A percentile compares a stretch with the other conserved stretches of the same genome.
phyloP scores from a whole-genome alignment of 164 flowering plant genomes.

The Kalanchoe fedtschenkoi region DNA sequence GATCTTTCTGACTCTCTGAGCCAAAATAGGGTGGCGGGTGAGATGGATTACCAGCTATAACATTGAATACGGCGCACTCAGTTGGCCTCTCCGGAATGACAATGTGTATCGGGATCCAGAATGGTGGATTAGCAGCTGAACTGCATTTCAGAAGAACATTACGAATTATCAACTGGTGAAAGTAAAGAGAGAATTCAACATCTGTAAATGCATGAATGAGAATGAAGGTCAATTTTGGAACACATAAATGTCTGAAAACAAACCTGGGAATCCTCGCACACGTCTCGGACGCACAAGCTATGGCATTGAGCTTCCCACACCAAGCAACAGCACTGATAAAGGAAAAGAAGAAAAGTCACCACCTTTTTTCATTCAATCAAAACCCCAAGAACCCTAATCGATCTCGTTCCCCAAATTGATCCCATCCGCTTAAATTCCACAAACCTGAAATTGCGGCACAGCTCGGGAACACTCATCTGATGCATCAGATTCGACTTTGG shows the following conservation, averaged over 20 bases:
- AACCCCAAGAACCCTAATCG: background rate
- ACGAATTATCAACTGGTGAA: background rate
- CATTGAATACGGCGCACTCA: constrained; percentile 87
- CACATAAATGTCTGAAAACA: too few species aligned
- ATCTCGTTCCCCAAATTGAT: background rate
- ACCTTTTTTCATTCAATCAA: background rate
- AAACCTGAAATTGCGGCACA: constrained; percentile 92
- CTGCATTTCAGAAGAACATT: constrained; percentile 23
- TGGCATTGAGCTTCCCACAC: constrained; percentile 87
- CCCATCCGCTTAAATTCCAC: background rate
- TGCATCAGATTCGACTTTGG: constrained; percentile 70
- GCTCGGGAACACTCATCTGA: constrained; percentile 96
- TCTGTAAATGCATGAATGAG: background rate
- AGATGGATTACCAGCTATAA: constrained; percentile 64
- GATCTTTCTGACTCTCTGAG: too few species aligned
- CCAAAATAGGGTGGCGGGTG: too few species aligned
- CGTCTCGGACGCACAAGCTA: constrained; percentile 98
- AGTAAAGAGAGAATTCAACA: background rate
- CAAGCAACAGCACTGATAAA: constrained; percentile 82
- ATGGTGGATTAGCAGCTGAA: constrained; percentile 79
- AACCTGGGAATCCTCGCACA: constrained; percentile 99
- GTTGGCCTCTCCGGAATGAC: constrained; percentile 97
- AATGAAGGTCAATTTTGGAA: background rate
- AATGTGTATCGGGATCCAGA: constrained; percentile 98
- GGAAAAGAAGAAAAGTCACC: constrained; percentile 4